Evolutionary conservation across 2,329 filamentous ascomycete genomes (phyloP).

Genomic region (Ophiocordyceps camponoti-floridani): DNA sequence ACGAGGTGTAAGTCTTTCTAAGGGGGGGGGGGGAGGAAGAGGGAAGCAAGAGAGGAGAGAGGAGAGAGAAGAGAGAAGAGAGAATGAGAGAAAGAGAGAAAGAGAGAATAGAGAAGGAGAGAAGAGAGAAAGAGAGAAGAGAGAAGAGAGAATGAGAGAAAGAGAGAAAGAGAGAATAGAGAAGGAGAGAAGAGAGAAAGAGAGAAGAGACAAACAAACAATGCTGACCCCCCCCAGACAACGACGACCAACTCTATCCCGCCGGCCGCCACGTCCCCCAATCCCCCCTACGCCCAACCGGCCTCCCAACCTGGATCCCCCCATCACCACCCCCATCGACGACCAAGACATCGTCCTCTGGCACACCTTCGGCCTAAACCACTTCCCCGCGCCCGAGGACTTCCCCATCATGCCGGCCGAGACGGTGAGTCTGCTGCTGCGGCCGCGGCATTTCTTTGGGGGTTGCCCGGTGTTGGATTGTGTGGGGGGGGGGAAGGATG

Average conservation of each 20-base stretch:
- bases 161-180: too few species aligned
- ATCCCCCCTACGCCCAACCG: constrained; percentile 16
- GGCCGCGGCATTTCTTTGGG: constrained; percentile 33
- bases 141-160: too few species aligned
- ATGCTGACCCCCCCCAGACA: constrained; percentile 23
- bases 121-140: neutral
- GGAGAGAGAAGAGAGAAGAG: too few species aligned
- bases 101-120: constrained; percentile 8
- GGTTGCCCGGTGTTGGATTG: neutral
- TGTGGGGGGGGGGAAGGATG: neutral
- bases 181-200: too few species aligned
- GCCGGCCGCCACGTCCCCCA: constrained; percentile 25
- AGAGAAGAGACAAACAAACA: too few species aligned
- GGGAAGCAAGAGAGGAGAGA: too few species aligned
- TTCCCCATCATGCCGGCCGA: constrained; percentile 54
- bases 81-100: too few species aligned
- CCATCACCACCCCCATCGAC: constrained; percentile 26
- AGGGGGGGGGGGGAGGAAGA: too few species aligned
- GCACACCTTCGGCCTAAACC: constrained; percentile 35
- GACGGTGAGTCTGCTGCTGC: constrained; percentile 26
- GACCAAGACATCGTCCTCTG: constrained; percentile 34
- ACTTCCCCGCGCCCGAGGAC: constrained; percentile 44
- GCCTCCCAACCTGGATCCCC: constrained; percentile 26
- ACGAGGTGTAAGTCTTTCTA: neutral
- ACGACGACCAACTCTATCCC: constrained; percentile 22